phyloP scores from a whole-genome alignment of 2,329 filamentous ascomycete species.

The Fusarium liriodendri region DNA sequence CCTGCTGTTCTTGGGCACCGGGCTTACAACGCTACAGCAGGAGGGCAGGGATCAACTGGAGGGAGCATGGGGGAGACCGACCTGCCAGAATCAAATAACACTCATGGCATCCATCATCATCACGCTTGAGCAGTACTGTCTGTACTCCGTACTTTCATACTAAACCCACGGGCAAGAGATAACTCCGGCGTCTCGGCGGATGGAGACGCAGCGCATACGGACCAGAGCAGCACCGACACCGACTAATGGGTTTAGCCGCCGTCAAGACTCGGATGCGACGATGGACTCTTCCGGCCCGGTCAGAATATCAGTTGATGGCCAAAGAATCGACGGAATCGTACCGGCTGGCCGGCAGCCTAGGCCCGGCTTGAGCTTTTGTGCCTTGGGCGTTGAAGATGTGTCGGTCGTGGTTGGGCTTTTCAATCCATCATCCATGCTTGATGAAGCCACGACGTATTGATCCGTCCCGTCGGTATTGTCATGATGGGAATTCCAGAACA shows the following conservation, averaged over 20 bases:
- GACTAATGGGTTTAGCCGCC: not conserved
- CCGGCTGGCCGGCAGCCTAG: conserved; percentile 9
- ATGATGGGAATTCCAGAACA: conserved; percentile 4
- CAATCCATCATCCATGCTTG: not conserved
- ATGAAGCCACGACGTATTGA: conserved; percentile 3
- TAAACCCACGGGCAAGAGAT: not conserved
- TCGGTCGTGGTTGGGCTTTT: not conserved
- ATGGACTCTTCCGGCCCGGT: not conserved
- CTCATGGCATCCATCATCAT: not conserved
- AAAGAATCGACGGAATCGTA: conserved; percentile 8
- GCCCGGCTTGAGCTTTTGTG: not conserved
- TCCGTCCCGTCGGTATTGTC: conserved; percentile 3
- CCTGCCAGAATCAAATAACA: conserved; percentile 18
- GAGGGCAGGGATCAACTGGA: conserved; percentile 19
- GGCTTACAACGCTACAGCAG: not conserved
- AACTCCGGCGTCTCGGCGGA: not conserved
- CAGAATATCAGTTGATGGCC: conserved; percentile 12
- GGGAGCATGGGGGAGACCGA: conserved; percentile 19
- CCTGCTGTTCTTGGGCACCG: conserved; percentile 2
- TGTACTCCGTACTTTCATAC: not conserved
- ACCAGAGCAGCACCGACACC: conserved; percentile 1
- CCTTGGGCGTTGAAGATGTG: conserved; percentile 15
- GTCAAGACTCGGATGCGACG: not conserved
- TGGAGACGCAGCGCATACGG: conserved; percentile 1
- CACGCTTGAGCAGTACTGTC: not conserved